phyloP scores from a whole-genome alignment of 2,329 filamentous ascomycete species.

The Tothia fuscella region DNA sequence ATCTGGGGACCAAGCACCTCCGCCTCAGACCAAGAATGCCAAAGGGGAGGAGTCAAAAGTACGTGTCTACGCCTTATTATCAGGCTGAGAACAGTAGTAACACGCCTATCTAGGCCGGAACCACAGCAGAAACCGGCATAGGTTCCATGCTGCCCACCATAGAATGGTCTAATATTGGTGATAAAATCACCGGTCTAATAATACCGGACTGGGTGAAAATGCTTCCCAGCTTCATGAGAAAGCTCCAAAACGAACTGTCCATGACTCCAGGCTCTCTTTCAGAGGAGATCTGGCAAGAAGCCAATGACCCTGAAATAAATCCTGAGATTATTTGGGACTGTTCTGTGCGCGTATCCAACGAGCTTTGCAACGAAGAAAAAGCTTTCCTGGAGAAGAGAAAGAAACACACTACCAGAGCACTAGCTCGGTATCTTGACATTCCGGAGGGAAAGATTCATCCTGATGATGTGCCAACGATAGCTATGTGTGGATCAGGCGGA shows the following conservation, averaged over 20 bases:
- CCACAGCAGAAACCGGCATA: no score
- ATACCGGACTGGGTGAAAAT: constrained; percentile 71
- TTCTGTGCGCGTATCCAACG: constrained; percentile 65
- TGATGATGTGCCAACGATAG: constrained; percentile 85
- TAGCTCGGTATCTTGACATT: constrained; percentile 73
- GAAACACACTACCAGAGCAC: constrained; percentile 54
- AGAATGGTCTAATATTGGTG: constrained; percentile 7
- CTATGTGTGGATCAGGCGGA: constrained; percentile 87
- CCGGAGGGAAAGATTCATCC: constrained; percentile 73
- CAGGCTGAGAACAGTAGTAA: no score
- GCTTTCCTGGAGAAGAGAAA: constrained; percentile 59
- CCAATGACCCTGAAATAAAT: constrained; percentile 69
- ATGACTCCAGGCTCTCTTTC: constrained; percentile 80
- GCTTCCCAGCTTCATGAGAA: constrained; percentile 64
- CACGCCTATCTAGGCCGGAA: no score
- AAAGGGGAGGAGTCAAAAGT: no score
- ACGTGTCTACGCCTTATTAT: no score
- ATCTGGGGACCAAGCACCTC: constrained; percentile 9
- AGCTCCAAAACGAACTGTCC: constrained; percentile 77
- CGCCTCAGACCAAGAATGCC: no score
- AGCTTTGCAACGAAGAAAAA: constrained; percentile 75
- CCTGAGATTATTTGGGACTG: constrained; percentile 81
- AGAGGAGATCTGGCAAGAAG: constrained; percentile 87
- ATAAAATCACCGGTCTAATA: constrained; percentile 51
- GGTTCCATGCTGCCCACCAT: constrained; percentile 5